These are phyloP conservation scores for Pseudogymnoascus sp. DNA, from an alignment of 2,329 filamentous ascomycete genomes.

Conservation along the genomic window DNA sequence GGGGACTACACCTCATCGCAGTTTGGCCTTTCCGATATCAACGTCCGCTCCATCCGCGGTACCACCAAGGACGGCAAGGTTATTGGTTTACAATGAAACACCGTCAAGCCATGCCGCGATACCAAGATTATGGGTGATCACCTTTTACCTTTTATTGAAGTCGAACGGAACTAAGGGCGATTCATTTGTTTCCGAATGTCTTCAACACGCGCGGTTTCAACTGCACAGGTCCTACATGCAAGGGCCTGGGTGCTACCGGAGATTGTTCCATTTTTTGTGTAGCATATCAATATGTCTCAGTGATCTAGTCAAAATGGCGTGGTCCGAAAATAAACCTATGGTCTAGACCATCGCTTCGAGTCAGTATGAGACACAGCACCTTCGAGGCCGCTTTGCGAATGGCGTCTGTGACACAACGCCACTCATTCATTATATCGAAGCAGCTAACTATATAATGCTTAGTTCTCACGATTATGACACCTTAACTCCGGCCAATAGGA, in stretches of 20 bases:
- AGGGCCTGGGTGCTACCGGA: neutral
- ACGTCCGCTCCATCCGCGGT: neutral
- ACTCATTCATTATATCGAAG: neutral
- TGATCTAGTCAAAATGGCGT: neutral
- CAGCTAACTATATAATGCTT: neutral
- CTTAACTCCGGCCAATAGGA: neutral
- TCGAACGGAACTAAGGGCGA: neutral
- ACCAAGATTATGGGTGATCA: neutral
- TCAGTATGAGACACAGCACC: neutral
- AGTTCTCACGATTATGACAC: neutral
- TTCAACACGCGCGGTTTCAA: neutral
- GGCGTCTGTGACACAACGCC: neutral
- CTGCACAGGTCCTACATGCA: neutral
- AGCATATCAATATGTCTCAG: neutral
- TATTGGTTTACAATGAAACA: neutral
- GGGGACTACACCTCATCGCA: slow-evolving; percentile 30
- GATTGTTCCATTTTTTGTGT: neutral
- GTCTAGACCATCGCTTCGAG: neutral
- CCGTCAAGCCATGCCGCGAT: neutral
- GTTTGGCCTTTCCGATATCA: slow-evolving; percentile 28
- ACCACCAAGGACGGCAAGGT: neutral
- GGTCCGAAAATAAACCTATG: neutral
- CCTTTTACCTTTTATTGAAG: neutral
- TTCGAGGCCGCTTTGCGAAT: neutral
- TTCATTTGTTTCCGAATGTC: neutral